These are phyloP conservation scores for Tremella fuciformis DNA, from an alignment of 768 basidiomycete genomes.

Conservation along the genomic window DNA sequence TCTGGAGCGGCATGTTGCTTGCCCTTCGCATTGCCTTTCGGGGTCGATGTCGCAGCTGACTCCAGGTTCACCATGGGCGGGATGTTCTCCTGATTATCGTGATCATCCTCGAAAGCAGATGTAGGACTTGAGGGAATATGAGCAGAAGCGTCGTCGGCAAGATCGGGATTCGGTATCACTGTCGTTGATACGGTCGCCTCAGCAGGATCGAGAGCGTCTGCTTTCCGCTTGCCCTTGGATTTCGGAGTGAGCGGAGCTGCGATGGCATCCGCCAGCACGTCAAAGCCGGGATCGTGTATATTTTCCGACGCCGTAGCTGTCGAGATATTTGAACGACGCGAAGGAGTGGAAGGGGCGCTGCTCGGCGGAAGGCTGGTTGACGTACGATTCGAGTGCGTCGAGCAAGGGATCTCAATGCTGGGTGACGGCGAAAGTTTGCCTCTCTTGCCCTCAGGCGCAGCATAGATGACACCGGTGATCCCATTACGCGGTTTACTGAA, in stretches of 20 bases:
- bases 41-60: not conserved
- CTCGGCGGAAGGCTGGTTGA: conserved; percentile 12
- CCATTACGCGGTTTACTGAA: not conserved
- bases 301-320: not conserved
- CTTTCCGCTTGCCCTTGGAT: conserved; percentile 4
- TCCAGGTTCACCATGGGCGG: conserved; percentile 7
- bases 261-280: conserved; percentile 7
- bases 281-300: conserved; percentile 24
- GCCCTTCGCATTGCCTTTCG: not conserved
- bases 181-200: not conserved
- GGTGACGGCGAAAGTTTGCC: conserved; percentile 2
- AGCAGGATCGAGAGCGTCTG: not conserved
- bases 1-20: not conserved
- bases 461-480: not conserved
- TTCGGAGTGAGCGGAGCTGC: not conserved
- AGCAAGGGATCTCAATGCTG: not conserved
- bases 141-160: conserved; percentile 10
- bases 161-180: not conserved
- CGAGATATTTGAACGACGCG: not conserved
- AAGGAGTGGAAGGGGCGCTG: conserved; percentile 8
- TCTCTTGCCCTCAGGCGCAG: not conserved
- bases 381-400: not conserved
- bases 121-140: conserved; percentile 15
- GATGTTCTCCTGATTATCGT: conserved; percentile 40
- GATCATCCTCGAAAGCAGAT: conserved; percentile 5